Conservation (phyloP, 2,329 filamentous ascomycete genomes). For the Lizonia empirigonia region DNA sequence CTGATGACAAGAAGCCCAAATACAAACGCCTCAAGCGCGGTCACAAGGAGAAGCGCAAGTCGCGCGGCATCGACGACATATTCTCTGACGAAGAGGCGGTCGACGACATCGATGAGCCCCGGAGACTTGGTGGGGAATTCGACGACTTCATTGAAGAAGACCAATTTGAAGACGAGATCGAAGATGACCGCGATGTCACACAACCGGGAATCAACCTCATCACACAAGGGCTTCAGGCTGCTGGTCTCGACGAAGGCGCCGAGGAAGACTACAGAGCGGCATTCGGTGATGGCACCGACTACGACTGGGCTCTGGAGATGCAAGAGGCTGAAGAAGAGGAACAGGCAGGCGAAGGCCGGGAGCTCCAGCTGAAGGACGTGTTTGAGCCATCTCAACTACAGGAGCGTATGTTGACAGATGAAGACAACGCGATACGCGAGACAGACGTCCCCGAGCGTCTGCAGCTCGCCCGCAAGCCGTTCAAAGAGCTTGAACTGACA, state of each 20-base stretch:
- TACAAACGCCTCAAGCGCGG: slow-evolving; percentile 97
- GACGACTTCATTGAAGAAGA: slow-evolving; percentile 95
- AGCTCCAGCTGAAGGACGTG: slow-evolving; percentile 93
- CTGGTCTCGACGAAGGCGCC: slow-evolving; percentile 87
- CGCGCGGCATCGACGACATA: slow-evolving; percentile 84
- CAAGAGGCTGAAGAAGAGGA: slow-evolving; percentile 84
- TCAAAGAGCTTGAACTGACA: slow-evolving; percentile 79
- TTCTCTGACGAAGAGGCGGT: slow-evolving; percentile 93
- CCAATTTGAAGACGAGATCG: slow-evolving; percentile 79
- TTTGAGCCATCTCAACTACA: slow-evolving; percentile 95
- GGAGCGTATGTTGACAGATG: slow-evolving; percentile 93
- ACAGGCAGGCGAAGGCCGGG: slow-evolving; percentile 77
- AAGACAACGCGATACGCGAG: slow-evolving; percentile 88
- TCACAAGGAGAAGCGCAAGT: slow-evolving; percentile 69
- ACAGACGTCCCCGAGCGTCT: slow-evolving; percentile 93
- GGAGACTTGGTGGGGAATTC: slow-evolving; percentile 46
- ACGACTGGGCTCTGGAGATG: slow-evolving; percentile 88
- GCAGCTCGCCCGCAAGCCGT: slow-evolving; percentile 87
- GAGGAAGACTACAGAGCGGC: slow-evolving; percentile 96
- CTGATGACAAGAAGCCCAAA: slow-evolving; percentile 68
- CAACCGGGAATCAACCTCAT: slow-evolving; percentile 74
- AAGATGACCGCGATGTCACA: slow-evolving; percentile 83
- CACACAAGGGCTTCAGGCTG: slow-evolving; percentile 74
- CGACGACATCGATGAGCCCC: slow-evolving; percentile 55
- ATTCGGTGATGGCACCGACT: slow-evolving; percentile 94